Evolutionary conservation across 2,329 filamentous ascomycete species (phyloP).

Genomic region (Neopestalotiopsis sp.): DNA sequence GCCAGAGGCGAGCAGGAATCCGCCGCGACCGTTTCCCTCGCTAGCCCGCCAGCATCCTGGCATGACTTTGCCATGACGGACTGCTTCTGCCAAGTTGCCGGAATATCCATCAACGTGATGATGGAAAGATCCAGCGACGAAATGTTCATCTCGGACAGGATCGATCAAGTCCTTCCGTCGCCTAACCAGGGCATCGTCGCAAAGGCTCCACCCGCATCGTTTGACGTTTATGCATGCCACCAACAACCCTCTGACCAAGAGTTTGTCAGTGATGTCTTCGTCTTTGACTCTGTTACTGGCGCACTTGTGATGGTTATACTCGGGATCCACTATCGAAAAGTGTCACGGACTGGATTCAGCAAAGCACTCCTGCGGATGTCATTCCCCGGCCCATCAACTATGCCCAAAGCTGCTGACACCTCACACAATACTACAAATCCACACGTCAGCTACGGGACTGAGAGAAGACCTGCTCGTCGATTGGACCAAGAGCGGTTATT

Average conservation of each 20-base stretch:
- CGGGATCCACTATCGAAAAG: slow-evolving; percentile 36
- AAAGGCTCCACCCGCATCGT: slow-evolving; percentile 26
- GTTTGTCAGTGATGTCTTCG: slow-evolving; percentile 40
- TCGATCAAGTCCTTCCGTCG: slow-evolving; percentile 40
- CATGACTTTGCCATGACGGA: slow-evolving; percentile 35
- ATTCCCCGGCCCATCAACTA: too few relatives aligned
- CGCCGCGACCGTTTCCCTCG: background rate
- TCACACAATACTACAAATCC: too few relatives aligned
- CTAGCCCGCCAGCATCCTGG: slow-evolving; percentile 21
- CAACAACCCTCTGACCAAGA: background rate
- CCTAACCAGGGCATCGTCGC: slow-evolving; percentile 32
- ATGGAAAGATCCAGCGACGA: background rate
- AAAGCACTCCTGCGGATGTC: background rate
- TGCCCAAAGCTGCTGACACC: too few relatives aligned
- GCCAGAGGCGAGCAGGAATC: background rate
- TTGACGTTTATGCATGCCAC: background rate
- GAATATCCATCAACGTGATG: slow-evolving; percentile 39
- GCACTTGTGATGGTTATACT: slow-evolving; percentile 39
- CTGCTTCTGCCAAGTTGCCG: slow-evolving; percentile 41
- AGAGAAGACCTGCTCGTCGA: too few relatives aligned
- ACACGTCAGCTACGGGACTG: too few relatives aligned
- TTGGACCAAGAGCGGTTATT: too few relatives aligned
- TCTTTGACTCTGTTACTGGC: slow-evolving; percentile 37
- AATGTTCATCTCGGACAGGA: slow-evolving; percentile 38
- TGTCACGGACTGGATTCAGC: background rate